Evolutionary conservation across 1,139 yeast genomes (phyloP).

Genomic region (Yamadazyma triangularis): DNA sequence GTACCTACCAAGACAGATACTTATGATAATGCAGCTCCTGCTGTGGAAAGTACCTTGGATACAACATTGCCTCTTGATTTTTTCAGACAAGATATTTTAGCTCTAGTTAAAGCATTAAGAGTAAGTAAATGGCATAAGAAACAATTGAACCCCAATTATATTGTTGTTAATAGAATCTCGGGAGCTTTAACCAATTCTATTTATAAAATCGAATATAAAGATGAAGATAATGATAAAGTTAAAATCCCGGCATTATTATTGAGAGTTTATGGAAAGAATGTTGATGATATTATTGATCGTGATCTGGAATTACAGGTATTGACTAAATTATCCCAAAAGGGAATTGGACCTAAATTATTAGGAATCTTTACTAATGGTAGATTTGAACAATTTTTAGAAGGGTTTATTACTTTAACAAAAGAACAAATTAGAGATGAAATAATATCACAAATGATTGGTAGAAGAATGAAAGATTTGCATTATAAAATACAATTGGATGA

Average conservation of each 20-base stretch:
- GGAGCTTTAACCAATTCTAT: slow-evolving; percentile 95
- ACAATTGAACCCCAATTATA: slow-evolving; percentile 37
- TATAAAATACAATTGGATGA: slow-evolving; percentile 71
- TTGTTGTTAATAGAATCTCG: slow-evolving; percentile 58
- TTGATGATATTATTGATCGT: slow-evolving; percentile 81
- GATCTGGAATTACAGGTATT: slow-evolving; percentile 71
- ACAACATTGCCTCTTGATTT: slow-evolving; percentile 76
- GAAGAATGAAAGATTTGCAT: slow-evolving; percentile 95
- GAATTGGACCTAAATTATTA: slow-evolving; percentile 82
- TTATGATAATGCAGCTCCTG: slow-evolving; percentile 33
- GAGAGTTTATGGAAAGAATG: slow-evolving; percentile 89
- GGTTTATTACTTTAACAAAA: slow-evolving; percentile 70
- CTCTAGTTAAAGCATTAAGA: slow-evolving; percentile 57
- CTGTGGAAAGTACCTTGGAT: slow-evolving; percentile 49
- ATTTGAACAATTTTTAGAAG: slow-evolving; percentile 83
- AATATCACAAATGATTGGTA: slow-evolving; percentile 79
- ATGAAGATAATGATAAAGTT: slow-evolving; percentile 16
- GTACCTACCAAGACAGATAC: slow-evolving; percentile 24
- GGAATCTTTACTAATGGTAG: slow-evolving; percentile 92
- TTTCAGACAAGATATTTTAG: slow-evolving; percentile 75
- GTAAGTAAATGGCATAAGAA: slow-evolving; percentile 75
- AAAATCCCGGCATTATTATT: slow-evolving; percentile 51
- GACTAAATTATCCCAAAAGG: slow-evolving; percentile 66
- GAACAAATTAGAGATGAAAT: slow-evolving; percentile 71
- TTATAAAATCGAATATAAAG: slow-evolving; percentile 54